Conservation (phyloP, 257 asterid genomes). For the Primulina eburnea region DNA sequence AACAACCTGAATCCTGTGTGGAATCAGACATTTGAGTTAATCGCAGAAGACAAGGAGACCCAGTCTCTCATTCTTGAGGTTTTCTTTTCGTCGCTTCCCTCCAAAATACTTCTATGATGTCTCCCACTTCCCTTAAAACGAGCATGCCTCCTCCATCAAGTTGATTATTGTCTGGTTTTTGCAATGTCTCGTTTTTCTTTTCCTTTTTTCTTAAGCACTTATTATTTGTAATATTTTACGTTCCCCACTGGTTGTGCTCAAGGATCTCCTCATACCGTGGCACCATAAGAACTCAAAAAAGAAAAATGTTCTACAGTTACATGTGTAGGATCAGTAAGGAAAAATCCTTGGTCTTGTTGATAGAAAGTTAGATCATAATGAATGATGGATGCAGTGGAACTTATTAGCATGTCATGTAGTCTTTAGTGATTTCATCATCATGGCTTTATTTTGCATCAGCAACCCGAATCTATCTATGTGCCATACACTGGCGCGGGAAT, state of each 20-base stretch:
- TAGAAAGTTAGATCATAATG: not conserved
- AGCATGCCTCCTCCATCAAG: not conserved
- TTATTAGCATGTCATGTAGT: not conserved
- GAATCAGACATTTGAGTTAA: constrained; percentile 71
- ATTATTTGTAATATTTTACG: not conserved
- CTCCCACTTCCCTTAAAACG: not conserved
- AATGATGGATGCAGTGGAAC: not conserved
- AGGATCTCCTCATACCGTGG: not conserved
- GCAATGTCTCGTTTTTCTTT: not conserved
- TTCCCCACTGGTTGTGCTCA: not conserved
- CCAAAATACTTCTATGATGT: not conserved
- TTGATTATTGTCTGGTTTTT: not conserved
- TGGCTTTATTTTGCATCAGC: not conserved
- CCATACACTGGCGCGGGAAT: not conserved
- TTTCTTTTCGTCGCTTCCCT: constrained; percentile 10
- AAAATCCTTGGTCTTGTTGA: not conserved
- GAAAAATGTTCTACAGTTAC: not conserved
- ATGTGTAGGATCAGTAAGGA: not conserved
- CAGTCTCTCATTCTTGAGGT: constrained; percentile 85
- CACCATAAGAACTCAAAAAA: not conserved
- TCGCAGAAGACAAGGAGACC: constrained; percentile 98
- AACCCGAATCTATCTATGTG: not conserved
- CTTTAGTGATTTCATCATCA: not conserved
- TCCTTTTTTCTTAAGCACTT: not conserved
- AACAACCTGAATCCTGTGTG: constrained; percentile 94